A percentile compares a stretch with the other conserved stretches of the same genome.
Evolutionary conservation across 768 basidiomycete genomes (phyloP).

Genomic region (Tylopilus sp.): DNA sequence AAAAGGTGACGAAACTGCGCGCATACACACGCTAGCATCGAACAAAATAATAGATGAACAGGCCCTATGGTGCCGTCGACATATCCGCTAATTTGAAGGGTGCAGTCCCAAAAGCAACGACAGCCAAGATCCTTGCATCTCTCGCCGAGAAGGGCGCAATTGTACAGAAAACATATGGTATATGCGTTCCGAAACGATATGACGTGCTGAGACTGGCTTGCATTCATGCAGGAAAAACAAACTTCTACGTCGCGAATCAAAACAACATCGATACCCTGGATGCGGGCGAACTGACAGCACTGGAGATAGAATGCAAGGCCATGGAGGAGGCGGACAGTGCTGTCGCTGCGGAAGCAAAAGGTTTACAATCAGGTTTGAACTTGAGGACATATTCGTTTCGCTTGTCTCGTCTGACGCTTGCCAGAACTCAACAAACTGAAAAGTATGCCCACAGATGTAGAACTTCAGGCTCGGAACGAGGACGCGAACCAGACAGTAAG

Average conservation of each 20-base stretch:
- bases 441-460: slow-evolving; percentile 63
- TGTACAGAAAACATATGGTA: slow-evolving; percentile 82
- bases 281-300: slow-evolving; percentile 51
- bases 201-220: not conserved
- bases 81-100: slow-evolving; percentile 90
- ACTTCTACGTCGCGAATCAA: slow-evolving; percentile 86
- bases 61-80: slow-evolving; percentile 92
- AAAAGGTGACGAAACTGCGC: slow-evolving; percentile 42
- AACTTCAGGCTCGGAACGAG: slow-evolving; percentile 55
- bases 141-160: slow-evolving; percentile 86
- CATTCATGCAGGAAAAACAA: slow-evolving; percentile 62
- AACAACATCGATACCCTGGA: slow-evolving; percentile 63
- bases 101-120: slow-evolving; percentile 76
- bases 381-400: not conserved
- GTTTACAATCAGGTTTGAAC: slow-evolving; percentile 31
- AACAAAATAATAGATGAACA: slow-evolving; percentile 68
- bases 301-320: slow-evolving; percentile 57
- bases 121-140: slow-evolving; percentile 77
- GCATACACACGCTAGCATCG: slow-evolving; percentile 5
- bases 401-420: slow-evolving; percentile 7
- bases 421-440: slow-evolving; percentile 66
- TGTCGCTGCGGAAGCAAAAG: slow-evolving; percentile 49
- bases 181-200: not conserved
- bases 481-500: slow-evolving; percentile 52
- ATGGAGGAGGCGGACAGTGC: slow-evolving; percentile 59